These are phyloP conservation scores for Lantana camara DNA, from an alignment of 257 asterid genomes.

Conservation along the genomic window DNA sequence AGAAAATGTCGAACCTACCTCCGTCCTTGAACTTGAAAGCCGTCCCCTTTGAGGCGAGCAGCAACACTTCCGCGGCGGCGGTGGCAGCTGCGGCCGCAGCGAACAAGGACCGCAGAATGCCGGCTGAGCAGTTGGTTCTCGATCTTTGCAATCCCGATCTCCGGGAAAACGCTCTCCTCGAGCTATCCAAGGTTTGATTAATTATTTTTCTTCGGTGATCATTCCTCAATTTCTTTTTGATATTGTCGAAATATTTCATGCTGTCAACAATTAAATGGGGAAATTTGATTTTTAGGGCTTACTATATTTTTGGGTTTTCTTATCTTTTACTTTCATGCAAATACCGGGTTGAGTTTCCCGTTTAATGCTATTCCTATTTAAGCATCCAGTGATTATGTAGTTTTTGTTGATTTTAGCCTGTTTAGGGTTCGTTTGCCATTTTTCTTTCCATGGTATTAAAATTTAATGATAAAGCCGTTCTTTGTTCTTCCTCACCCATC, in stretches of 20 bases:
- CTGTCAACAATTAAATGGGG: not conserved
- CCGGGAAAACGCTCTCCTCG: constrained; percentile 89
- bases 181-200: constrained; percentile 73
- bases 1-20: constrained; percentile 40
- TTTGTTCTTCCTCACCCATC: too few species aligned
- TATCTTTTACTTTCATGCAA: not conserved
- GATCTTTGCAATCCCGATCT: constrained; percentile 91
- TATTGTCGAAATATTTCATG: not conserved
- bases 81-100: constrained; percentile 24
- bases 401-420: not conserved
- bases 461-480: not conserved
- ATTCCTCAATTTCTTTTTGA: not conserved
- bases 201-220: not conserved
- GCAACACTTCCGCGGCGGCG: constrained; percentile 27
- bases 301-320: not conserved
- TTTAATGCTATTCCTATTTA: not conserved
- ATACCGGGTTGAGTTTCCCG: not conserved
- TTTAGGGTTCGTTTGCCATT: not conserved
- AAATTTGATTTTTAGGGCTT: not conserved
- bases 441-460: not conserved
- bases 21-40: constrained; percentile 47
- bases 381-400: not conserved
- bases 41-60: constrained; percentile 42
- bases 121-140: constrained; percentile 87
- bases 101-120: constrained; percentile 67